Base-by-base conservation (phyloP, 805 yeast genomes). In the Isabelozyma pseudorhagii region DNA sequence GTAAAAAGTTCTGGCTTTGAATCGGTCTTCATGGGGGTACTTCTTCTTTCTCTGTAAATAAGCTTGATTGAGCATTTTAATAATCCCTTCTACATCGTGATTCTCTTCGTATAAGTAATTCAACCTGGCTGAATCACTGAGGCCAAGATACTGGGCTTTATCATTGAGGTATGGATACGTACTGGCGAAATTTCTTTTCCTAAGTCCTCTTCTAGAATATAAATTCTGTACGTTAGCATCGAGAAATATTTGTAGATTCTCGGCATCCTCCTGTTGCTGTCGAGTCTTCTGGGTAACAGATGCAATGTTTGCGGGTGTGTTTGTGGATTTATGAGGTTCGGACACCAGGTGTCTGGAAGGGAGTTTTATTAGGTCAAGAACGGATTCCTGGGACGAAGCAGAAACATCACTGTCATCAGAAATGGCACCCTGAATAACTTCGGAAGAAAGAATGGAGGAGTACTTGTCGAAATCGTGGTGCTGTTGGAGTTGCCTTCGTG, bases 131-230 rank as follows among this genome's bases (percentile, higher is more conserved):
- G 61, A 51, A 40, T 67, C 62, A 4, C 74, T 63, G 11, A 74
- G 59, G 3, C 73, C 78, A 36, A 74, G 59, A 63, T 72, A 74
- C 48, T 72, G 74, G 4, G 77, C 77, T 49, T 71, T 74, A 54
- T 74, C 79, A 9, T 75, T 72, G 27, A 74, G 53, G 52, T 74
- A 74, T 0, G 79, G 79, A 55, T 73, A 76, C 4, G 75, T 62
- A 54, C 75, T 69, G 3, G 79, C 70, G 48, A 74, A 74, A 25
- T 69, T 74, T 27, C 79, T 57, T 53, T 72, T 70, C 4, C 79
- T 55, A 13, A 71, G 57, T 27, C 74, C 67, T 46, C 76, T 42
- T 46, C 69, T 45, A 11, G 57, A 50, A 9, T 14, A 40, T 15
- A 27, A 21, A n/a, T 11, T n/a, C n/a, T 13, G 15, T n/a, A 10